Conservation (phyloP, 2,329 filamentous ascomycete genomes). For the Aureobasidium lini region DNA sequence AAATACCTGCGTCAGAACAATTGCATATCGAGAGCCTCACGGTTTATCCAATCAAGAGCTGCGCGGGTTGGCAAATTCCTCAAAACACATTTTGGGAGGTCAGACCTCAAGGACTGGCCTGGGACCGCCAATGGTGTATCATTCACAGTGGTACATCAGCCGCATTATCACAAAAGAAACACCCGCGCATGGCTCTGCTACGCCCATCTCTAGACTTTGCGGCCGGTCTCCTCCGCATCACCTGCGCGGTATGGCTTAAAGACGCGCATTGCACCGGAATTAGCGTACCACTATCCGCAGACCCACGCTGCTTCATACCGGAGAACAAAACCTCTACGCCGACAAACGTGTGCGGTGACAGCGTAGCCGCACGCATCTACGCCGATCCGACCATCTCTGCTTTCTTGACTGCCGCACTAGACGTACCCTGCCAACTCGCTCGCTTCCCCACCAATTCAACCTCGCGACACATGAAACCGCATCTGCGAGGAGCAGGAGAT, state of each 20-base stretch:
- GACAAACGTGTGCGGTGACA: conserved; percentile 77
- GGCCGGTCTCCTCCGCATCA: conserved; percentile 56
- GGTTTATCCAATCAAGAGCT: conserved; percentile 93
- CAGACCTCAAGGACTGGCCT: conserved; percentile 72
- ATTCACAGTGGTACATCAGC: conserved; percentile 78
- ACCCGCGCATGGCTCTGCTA: conserved; percentile 81
- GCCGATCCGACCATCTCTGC: conserved; percentile 54
- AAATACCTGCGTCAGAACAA: neutral
- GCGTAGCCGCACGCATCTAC: conserved; percentile 64
- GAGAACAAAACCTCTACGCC: conserved; percentile 25
- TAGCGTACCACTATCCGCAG: conserved; percentile 55
- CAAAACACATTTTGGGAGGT: conserved; percentile 63
- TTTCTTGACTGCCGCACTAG: conserved; percentile 72
- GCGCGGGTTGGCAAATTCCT: conserved; percentile 69
- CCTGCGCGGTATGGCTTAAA: conserved; percentile 1
- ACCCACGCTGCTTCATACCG: conserved; percentile 50
- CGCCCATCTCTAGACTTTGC: conserved; percentile 66
- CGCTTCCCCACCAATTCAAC: conserved; percentile 65
- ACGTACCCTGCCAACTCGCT: conserved; percentile 73
- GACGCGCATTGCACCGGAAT: conserved; percentile 16
- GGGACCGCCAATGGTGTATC: conserved; percentile 96
- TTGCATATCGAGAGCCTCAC: conserved; percentile 41
- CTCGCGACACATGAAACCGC: conserved; percentile 64
- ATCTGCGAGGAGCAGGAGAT: conserved; percentile 44
- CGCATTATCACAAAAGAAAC: conserved; percentile 80